These are phyloP conservation scores for Trifolium repens DNA, from an alignment of 306 rosid genomes.

Conservation along the genomic window DNA sequence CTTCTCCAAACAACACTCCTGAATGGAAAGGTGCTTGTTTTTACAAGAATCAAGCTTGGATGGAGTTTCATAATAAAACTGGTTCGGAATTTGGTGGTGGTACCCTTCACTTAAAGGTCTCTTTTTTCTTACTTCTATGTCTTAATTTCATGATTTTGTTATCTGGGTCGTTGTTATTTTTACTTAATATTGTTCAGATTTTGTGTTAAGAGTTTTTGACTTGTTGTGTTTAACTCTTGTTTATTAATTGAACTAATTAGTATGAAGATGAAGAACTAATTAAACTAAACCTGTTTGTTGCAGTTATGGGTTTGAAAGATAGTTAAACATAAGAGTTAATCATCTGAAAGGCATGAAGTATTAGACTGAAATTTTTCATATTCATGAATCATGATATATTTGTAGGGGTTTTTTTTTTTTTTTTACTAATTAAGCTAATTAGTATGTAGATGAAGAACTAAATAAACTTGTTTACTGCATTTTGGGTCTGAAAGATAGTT, in stretches of 20 bases:
- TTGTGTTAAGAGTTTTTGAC: background rate
- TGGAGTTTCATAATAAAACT: slow-evolving; percentile 75
- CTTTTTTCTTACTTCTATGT: background rate
- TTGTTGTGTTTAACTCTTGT: background rate
- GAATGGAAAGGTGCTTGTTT: slow-evolving; percentile 92
- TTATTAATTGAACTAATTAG: background rate
- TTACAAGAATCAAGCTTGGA: slow-evolving; percentile 77
- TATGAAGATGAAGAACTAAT: background rate
- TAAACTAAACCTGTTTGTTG: slow-evolving; percentile 7
- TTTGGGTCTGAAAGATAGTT: background rate
- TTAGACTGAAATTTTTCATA: background rate
- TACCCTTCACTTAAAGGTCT: slow-evolving; percentile 86
- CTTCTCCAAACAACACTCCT: slow-evolving; percentile 40
- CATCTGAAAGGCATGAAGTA: background rate
- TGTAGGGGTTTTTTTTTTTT: background rate
- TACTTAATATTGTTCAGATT: background rate
- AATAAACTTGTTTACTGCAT: background rate
- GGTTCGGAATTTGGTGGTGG: slow-evolving; percentile 84
- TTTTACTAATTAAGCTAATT: background rate
- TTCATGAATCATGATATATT: background rate
- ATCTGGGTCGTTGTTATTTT: slow-evolving; percentile 26
- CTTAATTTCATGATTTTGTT: slow-evolving; percentile 12
- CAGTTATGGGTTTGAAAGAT: slow-evolving; percentile 4
- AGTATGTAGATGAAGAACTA: background rate
- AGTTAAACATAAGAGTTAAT: background rate